These are phyloP conservation scores for Dicorynia guianensis DNA, from an alignment of 306 rosid species.

Conservation along the genomic window DNA sequence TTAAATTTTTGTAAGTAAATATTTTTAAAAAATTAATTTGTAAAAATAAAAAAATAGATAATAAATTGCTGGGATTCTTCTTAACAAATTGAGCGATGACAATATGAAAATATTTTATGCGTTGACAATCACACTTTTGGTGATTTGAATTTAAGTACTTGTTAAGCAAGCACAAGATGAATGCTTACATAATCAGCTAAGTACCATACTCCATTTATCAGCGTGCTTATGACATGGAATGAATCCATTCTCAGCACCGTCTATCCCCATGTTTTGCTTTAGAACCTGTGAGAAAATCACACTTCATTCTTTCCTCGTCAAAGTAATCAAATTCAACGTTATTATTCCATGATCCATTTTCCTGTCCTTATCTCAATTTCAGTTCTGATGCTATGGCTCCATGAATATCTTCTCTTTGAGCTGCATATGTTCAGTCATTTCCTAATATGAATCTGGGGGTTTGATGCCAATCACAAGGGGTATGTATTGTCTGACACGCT, in stretches of 20 bases:
- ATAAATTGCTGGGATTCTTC: background rate
- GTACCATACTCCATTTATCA: slow-evolving; percentile 41
- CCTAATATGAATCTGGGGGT: slow-evolving; percentile 34
- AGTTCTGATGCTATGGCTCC: slow-evolving; percentile 43
- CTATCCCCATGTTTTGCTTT: slow-evolving; percentile 2
- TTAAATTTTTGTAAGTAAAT: no score
- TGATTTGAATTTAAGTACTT: slow-evolving; percentile 23
- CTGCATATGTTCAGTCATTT: slow-evolving; percentile 39
- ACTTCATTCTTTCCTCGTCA: background rate
- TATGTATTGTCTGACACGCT: background rate
- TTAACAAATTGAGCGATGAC: slow-evolving; percentile 18
- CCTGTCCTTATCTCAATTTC: slow-evolving; percentile 39
- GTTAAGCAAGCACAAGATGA: slow-evolving; percentile 39
- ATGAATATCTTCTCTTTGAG: slow-evolving; percentile 49
- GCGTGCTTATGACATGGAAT: background rate
- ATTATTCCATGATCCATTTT: slow-evolving; percentile 35
- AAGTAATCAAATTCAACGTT: no score
- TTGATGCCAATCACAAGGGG: background rate
- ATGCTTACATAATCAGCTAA: slow-evolving; percentile 32
- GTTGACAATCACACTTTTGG: slow-evolving; percentile 40
- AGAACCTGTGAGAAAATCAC: slow-evolving; percentile 15
- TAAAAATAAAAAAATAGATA: no score
- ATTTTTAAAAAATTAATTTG: no score
- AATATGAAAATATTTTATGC: slow-evolving; percentile 28
- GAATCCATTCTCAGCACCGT: slow-evolving; percentile 42